Conservation (phyloP, 2,329 filamentous ascomycete genomes). For the Cucurbitaria berberidis region DNA sequence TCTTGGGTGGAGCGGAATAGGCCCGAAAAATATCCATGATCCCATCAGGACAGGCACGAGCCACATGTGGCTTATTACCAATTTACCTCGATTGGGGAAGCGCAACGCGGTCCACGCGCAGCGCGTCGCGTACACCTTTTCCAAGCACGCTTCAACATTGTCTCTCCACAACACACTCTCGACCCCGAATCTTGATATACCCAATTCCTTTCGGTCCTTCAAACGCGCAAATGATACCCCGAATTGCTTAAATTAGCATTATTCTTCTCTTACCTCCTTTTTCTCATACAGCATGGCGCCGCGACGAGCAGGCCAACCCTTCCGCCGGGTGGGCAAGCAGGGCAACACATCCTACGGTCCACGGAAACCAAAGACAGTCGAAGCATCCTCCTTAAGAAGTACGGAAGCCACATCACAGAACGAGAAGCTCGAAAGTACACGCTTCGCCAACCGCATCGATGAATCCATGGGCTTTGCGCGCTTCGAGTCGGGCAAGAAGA, state of each 20-base stretch:
- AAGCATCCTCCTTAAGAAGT: slow-evolving; percentile 73
- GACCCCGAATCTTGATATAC: slow-evolving; percentile 23
- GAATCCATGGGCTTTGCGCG: slow-evolving; percentile 93
- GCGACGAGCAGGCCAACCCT: slow-evolving; percentile 50
- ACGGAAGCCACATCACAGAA: slow-evolving; percentile 88
- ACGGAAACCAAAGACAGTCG: slow-evolving; percentile 75
- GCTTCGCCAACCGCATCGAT: slow-evolving; percentile 86
- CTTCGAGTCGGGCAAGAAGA: slow-evolving; percentile 86
- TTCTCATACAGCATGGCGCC: slow-evolving; percentile 50
- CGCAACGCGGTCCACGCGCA: slow-evolving; percentile 27
- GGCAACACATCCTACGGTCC: slow-evolving; percentile 56
- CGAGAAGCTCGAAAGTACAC: slow-evolving; percentile 87
- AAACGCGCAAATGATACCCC: slow-evolving; percentile 42
- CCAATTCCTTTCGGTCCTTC: slow-evolving; percentile 20
- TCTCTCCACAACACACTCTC: slow-evolving; percentile 15
- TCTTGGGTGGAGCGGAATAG: slow-evolving; percentile 24
- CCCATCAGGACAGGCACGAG: slow-evolving; percentile 12
- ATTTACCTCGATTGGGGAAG: slow-evolving; percentile 32
- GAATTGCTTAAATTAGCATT: slow-evolving; percentile 28
- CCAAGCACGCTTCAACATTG: slow-evolving; percentile 12
- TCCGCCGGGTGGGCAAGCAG: slow-evolving; percentile 52
- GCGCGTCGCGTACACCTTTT: slow-evolving; percentile 27
- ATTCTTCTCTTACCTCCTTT: slow-evolving; percentile 26
- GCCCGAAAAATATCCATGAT: slow-evolving; percentile 37
- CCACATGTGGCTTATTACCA: slow-evolving; percentile 32